Base-by-base conservation (phyloP, 352 stramenopile genomes). In the Phytophthora palmivora region DNA sequence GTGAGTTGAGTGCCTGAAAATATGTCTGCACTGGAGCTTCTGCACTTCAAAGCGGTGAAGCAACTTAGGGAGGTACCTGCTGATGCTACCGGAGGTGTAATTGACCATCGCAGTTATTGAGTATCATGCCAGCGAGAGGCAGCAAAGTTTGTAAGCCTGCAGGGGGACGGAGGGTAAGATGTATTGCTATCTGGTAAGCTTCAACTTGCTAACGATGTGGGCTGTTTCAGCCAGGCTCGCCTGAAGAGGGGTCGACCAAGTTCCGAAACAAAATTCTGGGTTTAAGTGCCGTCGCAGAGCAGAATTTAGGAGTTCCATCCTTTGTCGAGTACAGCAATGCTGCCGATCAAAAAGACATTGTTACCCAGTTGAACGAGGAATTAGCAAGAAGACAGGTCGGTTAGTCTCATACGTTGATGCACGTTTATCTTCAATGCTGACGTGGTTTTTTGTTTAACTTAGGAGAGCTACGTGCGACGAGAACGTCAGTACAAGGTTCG, bases 401-500 rank as follows among this genome's bases (percentile, higher is more conserved):
- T 37, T 33, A 9, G 26, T 36, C 12, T 28, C 16, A 8, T 5
- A 19, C 2, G n/a, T 14, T 41, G 9, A 22, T 10, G 19, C 12
- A 9, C 6, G 24, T 6, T 6, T 28, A 28, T 28, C 9, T 6
- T n/a, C 11, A 45, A 48, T 36, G 39, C 18, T 42, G 14, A 62
- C 36, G 11, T 8, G 9, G 9, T 14, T 11, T 37, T 53, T 34
- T 30, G 18, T 12, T 49, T 41, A 34, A 14, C 9, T 47, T n/a
- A 95, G 61, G 87, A 97, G 54, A 94, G 74, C 48, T 97, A 97
- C 58, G 83, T 97, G 22, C 72, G 85, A 10, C 76, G 89, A 42
- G 89, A 97, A 64, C 79, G 89, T 6, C 84, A 94, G 49, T 97
- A 96, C 66, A 90, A 94, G 67, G 79, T 93, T 54, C 76, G 87